Conservation (phyloP, 23 red algal species). For the Gracilariopsis chorda region DNA sequence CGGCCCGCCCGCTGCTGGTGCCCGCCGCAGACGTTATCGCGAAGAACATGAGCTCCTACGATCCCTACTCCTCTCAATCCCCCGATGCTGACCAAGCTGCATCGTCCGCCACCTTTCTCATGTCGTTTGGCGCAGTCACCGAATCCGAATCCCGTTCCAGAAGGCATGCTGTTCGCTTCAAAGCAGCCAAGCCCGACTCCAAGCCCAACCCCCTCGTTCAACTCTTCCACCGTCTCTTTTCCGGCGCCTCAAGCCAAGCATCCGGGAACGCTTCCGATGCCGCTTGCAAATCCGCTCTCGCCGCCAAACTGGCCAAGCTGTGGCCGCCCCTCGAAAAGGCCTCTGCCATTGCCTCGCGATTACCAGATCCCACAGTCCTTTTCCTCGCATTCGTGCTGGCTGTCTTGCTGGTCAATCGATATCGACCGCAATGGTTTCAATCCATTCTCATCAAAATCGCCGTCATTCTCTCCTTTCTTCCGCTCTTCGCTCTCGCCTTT, state of each 20-base stretch:
- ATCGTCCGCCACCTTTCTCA: background rate
- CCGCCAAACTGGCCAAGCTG: background rate
- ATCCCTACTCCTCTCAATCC: background rate
- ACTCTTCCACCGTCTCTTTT: background rate
- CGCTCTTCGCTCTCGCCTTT: slow-evolving; percentile 11
- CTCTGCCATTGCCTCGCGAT: background rate
- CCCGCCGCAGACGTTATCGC: slow-evolving; percentile 61
- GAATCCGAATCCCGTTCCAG: background rate
- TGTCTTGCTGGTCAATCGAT: slow-evolving; percentile 7
- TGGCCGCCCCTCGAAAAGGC: slow-evolving; percentile 51
- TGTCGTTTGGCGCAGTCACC: slow-evolving; percentile 3
- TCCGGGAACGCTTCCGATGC: background rate
- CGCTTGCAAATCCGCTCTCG: background rate
- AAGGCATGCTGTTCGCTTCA: background rate
- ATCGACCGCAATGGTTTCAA: slow-evolving; percentile 37
- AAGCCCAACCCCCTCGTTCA: slow-evolving; percentile 9
- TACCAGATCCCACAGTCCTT: slow-evolving; percentile 39
- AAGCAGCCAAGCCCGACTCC: background rate
- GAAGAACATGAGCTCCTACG: slow-evolving; percentile 40
- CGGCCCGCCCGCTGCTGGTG: slow-evolving; percentile 47
- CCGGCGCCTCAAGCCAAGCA: background rate
- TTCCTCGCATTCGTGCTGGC: slow-evolving; percentile 23
- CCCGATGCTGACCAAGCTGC: background rate
- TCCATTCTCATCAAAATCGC: slow-evolving; percentile 22
- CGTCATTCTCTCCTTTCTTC: slow-evolving; percentile 18